Evolutionary conservation across 441 rosid genomes (phyloP), one percentile per base, ranked within the genome.

Genomic region (Raphanus hybrid): DNA sequence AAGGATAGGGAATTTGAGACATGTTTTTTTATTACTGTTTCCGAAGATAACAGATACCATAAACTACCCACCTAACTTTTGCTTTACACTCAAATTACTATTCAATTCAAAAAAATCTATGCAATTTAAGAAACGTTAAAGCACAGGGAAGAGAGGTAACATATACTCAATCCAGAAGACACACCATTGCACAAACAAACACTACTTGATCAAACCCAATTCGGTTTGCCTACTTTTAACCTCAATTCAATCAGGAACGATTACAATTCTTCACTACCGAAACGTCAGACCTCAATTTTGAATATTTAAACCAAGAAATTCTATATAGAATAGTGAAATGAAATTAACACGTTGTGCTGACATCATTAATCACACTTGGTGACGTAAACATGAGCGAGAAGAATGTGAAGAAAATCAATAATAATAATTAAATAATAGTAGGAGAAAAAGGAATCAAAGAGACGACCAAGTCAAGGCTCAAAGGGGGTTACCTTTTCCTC

Each of bases 401-500:
- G 14, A 76, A 34, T 48, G 60, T 4, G 12, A 60, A 60, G 62
- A 9, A 26, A 15, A 50, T 4, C 52, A 18, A 69, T 23, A 48
- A 52, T 41, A 41, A 45, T 45, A 12, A 45, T 11, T 45, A 45
- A 45, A 45, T 45, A 45, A 67, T 32, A 39, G 45, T 32, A 39
- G 58, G 23, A 70, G 10, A 71, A 58, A 55, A 77, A 34, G 20
- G 66, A 54, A 76, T 55, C 59, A 66, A 54, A 59, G 73, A 66
- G 77, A 78, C 81, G 81, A 78, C 69, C 64, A 78, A 78, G 81
- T 78, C 77, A 78, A 78, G 69, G 76, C 23, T 57, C 18, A 50
- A 64, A 43, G 39, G 54, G 64, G 12, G 59, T 58, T 71, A 27
- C 57, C 73, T 77, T 77, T 71, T 71, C 59, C 71, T 77, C 69